Base-by-base conservation (phyloP, 306 rosid species). In the Pterocarpus santalinus region DNA sequence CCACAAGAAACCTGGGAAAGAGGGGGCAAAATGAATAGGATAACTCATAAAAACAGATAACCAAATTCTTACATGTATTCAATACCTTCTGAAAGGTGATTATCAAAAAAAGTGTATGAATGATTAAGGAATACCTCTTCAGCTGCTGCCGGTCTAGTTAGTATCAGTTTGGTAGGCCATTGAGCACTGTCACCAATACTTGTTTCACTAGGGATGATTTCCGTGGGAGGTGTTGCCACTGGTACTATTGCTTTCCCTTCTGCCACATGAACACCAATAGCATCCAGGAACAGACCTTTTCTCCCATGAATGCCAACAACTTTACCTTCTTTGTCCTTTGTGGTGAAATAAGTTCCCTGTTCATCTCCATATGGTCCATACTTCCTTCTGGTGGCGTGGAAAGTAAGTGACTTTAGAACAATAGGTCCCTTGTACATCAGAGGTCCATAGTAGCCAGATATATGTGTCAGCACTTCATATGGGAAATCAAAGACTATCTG, bases 301-400 rank as follows among this genome's bases (percentile, higher is more conserved):
- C 93, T 90, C 78, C 98, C 99, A 79, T 95, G 95, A 83, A 95
- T 88, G 61, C 99, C 99, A 62, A 87, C 89, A 8, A 95, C 81
- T 84, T 90, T 91, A 53, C 98, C 98, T 86, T 90, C 97, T 83
- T 77, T 93, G 52, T 74, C 72, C 85, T 80, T 89, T 72, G 93
- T 85, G 79, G 87, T 89, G 78, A 95, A 93, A 22, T 83, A 66
- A 67, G 89, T 85, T 79, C 98, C 99, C 80, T 87, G 95, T 87
- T 90, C 98, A 57, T 93, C 98, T 35, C 99, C 99, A 75, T 65
- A 95, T 51, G 98, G 96, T 66, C 99, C 99, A 75, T 88, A 86
- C 87, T 72, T 83, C 65, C 83, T 77, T 76, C 86, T 91, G 12
- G 65, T 92, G 30, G 97, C 91, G 88, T 90, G 90, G 85, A 95